These are phyloP conservation scores for Phlegmacium glaucopus DNA, from an alignment of 768 basidiomycete genomes.

Conservation along the genomic window DNA sequence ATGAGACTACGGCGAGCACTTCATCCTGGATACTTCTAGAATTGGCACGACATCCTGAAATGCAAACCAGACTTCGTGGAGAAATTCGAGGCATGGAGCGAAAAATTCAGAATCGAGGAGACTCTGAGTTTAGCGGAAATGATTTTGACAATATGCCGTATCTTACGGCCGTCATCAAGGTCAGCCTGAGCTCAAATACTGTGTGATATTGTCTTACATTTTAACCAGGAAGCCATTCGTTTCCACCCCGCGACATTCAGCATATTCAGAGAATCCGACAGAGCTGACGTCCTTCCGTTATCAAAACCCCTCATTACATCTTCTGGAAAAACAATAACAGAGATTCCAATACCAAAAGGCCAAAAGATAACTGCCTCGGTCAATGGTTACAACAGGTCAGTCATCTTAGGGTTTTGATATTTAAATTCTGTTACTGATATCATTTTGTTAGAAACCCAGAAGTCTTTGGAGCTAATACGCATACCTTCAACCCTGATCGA, in stretches of 20 bases:
- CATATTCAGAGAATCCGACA: conserved; percentile 35
- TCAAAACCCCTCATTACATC: conserved; percentile 44
- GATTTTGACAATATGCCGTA: conserved; percentile 53
- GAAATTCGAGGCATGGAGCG: conserved; percentile 48
- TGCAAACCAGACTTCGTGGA: conserved; percentile 57
- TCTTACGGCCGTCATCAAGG: conserved; percentile 43
- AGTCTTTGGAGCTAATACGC: conserved; percentile 45
- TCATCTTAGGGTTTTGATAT: not conserved
- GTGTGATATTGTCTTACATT: not conserved
- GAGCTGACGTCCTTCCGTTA: conserved; percentile 59
- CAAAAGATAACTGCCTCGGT: conserved; percentile 47
- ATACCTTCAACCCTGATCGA: conserved; percentile 44
- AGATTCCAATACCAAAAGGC: conserved; percentile 50
- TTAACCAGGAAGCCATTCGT: conserved; percentile 40
- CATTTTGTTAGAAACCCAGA: conserved; percentile 27
- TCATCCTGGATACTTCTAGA: conserved; percentile 62
- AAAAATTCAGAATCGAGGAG: conserved; percentile 30
- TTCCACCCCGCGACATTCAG: conserved; percentile 38
- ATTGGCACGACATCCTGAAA: conserved; percentile 51
- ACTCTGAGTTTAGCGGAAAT: conserved; percentile 31
- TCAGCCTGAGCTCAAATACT: conserved; percentile 10
- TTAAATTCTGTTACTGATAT: not conserved
- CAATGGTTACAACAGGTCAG: conserved; percentile 50
- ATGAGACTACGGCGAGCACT: conserved; percentile 60
- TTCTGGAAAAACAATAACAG: conserved; percentile 40